Evolutionary conservation across 192 early-diverging fungal genomes (phyloP), one percentile per base, ranked within the genome.

Genomic region (Obelidium mucronatum): DNA sequence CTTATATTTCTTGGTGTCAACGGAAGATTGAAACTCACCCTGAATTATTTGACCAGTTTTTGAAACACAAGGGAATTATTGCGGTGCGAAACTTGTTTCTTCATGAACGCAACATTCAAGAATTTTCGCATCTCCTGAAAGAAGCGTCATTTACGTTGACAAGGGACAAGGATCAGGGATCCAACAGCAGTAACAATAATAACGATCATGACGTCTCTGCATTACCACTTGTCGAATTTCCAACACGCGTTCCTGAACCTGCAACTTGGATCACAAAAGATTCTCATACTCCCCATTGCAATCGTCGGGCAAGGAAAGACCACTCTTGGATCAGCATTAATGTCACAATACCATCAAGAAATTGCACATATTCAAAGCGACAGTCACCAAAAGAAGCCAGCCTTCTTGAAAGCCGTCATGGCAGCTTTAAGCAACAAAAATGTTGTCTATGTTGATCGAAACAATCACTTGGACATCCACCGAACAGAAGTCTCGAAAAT

Each of bases 51-150:
- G 77, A 68, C 3, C 76, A 81, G 0, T 96, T 86, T 75, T 77
- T 80, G 36, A 80, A 91, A 15, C 86, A 93, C 11, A 90, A 94
- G 71, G 96, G 96, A 1, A 94, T 98, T 60, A 92, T 98, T 67
- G 78, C 53, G 22, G 88, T 91, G 13, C 91, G 97, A 31, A 90
- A 94, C 60, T 73, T 88, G 44, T 99, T 97, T 71, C 78, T 97
- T 66, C 19, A 22, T 2, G 77, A 81, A 39, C 4, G 33, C n/a
- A 65, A 52, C 5, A 36, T 68, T 15, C 36, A 68, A 68, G 26
- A 68, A 52, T 40, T n/a, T 44, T 51, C 42, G 39, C 19, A 26
- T 52, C 17, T 68, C 13, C 51, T 68, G 40, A n/a, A 11, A 17
- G 67, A 44, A n/a, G 39, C 67, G 3, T 24, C 40, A n/a, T 22